phyloP scores from a whole-genome alignment of 345 rosid genomes.

The Lepidium sativum region DNA sequence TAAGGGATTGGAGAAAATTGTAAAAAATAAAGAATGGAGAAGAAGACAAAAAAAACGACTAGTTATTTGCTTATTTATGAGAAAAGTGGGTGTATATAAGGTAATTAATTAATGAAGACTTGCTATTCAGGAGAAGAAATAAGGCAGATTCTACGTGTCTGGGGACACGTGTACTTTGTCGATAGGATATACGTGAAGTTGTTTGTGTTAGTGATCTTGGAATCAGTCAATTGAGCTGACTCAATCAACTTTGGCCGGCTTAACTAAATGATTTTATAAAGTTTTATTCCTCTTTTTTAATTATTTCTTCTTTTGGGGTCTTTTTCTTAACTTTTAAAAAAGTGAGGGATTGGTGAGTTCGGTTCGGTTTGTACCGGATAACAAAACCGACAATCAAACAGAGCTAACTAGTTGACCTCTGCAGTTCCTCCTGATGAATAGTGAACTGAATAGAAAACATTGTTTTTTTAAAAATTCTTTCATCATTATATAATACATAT shows the following conservation, averaged over 20 bases:
- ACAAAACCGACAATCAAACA: background rate
- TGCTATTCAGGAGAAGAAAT: background rate
- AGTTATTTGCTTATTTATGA: background rate
- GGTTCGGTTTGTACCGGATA: background rate
- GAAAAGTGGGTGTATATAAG: background rate
- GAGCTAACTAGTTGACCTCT: background rate
- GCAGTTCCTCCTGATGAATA: too few species aligned
- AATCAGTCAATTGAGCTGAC: conserved; percentile 14
- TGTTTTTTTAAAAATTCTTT: background rate
- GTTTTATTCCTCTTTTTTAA: background rate
- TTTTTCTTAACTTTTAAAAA: background rate
- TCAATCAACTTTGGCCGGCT: conserved; percentile 24
- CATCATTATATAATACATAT: background rate
- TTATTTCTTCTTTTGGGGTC: background rate
- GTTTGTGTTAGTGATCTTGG: background rate
- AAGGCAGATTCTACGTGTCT: conserved; percentile 6
- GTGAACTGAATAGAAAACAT: background rate
- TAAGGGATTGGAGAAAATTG: background rate
- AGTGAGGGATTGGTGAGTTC: background rate
- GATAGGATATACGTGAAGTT: conserved; percentile 9
- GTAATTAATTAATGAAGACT: background rate
- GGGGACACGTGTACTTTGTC: conserved; percentile 2
- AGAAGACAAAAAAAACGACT: background rate
- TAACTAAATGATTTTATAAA: background rate
- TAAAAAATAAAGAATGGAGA: background rate